phyloP scores from a whole-genome alignment of 2,329 filamentous ascomycete species.

The Colletotrichum liaoningense region DNA sequence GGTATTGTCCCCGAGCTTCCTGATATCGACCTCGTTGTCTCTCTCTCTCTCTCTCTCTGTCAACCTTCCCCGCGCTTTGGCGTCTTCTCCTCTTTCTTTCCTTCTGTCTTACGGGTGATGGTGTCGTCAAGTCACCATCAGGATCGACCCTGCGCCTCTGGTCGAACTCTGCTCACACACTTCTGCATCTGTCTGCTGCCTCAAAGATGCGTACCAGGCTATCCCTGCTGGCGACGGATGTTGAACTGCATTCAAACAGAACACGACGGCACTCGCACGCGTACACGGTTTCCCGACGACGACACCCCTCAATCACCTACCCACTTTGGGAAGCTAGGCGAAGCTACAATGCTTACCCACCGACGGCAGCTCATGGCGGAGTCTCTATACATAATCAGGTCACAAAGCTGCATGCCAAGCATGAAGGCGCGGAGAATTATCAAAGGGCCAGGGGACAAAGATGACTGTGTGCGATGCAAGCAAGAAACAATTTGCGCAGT shows the following conservation, averaged over 20 bases:
- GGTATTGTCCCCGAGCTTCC: background rate
- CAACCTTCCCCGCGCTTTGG: background rate
- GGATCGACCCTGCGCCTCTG: constrained; percentile 11
- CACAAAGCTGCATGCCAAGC: constrained; percentile 21
- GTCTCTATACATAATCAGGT: constrained; percentile 7
- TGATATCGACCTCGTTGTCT: background rate
- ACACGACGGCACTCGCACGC: background rate
- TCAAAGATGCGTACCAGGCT: background rate
- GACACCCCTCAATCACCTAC: constrained; percentile 5
- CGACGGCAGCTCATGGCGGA: background rate
- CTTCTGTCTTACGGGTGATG: background rate
- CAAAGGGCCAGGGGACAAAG: background rate
- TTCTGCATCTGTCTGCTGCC: constrained; percentile 4
- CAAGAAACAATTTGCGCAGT: background rate
- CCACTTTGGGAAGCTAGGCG: constrained; percentile 4
- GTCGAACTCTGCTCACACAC: background rate
- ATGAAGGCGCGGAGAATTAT: background rate
- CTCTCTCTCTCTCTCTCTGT: too few relatives aligned
- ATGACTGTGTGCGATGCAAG: background rate
- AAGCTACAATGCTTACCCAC: constrained; percentile 2
- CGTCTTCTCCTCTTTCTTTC: background rate
- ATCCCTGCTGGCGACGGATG: constrained; percentile 4
- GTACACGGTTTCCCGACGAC: background rate
- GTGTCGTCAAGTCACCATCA: background rate
- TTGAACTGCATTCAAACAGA: background rate